Conservation (phyloP, 2,329 filamentous ascomycete genomes). For the Madurella mycetomatis region DNA sequence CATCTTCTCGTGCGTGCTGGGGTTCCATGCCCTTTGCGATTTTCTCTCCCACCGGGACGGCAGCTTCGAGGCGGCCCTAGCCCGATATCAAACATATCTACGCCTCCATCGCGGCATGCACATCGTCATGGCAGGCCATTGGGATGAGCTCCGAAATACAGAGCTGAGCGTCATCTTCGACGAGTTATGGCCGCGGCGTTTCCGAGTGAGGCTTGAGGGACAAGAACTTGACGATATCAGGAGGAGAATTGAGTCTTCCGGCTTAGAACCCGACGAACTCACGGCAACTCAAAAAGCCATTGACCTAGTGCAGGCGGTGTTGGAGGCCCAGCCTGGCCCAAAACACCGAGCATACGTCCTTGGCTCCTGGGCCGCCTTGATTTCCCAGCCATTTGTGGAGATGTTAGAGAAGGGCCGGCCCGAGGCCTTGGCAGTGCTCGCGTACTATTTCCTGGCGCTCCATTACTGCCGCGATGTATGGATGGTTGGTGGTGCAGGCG, state of each 20-base stretch:
- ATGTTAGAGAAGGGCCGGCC: slow-evolving; percentile 34
- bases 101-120: slow-evolving; percentile 41
- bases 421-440: slow-evolving; percentile 38
- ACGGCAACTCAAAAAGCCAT: slow-evolving; percentile 25
- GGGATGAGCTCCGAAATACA: slow-evolving; percentile 33
- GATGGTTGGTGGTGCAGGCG: slow-evolving; percentile 32
- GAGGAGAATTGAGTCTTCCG: slow-evolving; percentile 18
- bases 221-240: slow-evolving; percentile 29
- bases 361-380: slow-evolving; percentile 35
- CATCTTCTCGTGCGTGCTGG: slow-evolving; percentile 41
- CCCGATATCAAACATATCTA: slow-evolving; percentile 39
- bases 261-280: slow-evolving; percentile 16
- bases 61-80: slow-evolving; percentile 38
- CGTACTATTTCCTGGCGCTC: slow-evolving; percentile 41
- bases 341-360: slow-evolving; percentile 26
- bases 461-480: slow-evolving; percentile 34
- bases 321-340: slow-evolving; percentile 24
- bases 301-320: slow-evolving; percentile 29
- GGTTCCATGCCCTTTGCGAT: slow-evolving; percentile 47
- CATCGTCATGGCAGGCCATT: slow-evolving; percentile 33
- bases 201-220: slow-evolving; percentile 15
- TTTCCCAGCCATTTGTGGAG: slow-evolving; percentile 32
- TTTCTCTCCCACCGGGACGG: slow-evolving; percentile 37
- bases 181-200: slow-evolving; percentile 28
- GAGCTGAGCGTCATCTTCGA: slow-evolving; percentile 33